Conservation (phyloP, 768 basidiomycete species). For the Russula brevipes region DNA sequence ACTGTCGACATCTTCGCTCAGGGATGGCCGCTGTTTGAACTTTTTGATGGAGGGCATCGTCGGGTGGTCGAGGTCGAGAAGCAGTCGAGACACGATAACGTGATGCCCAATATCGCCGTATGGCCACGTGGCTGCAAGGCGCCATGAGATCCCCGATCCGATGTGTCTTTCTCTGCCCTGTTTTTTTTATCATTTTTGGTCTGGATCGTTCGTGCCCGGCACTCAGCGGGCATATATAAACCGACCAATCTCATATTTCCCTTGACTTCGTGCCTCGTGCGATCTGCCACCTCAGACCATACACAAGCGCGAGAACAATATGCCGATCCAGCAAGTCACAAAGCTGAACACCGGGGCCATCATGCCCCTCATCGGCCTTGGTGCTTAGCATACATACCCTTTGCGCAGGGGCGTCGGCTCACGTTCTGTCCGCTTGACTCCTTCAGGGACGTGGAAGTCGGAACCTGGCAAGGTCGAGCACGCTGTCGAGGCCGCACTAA, state of each 20-base stretch:
- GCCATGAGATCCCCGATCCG: neutral
- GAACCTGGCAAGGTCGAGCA: constrained; percentile 61
- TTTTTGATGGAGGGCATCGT: neutral
- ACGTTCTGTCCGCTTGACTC: neutral
- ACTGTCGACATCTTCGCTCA: neutral
- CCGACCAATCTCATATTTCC: neutral
- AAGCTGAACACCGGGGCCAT: constrained; percentile 72
- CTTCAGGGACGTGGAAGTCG: constrained; percentile 73
- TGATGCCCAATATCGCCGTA: no score
- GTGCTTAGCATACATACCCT: constrained; percentile 52
- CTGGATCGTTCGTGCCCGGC: no score
- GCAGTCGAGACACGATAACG: neutral
- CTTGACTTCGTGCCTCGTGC: neutral
- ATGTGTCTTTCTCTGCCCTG: neutral
- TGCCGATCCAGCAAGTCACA: constrained; percentile 12
- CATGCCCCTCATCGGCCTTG: constrained; percentile 48
- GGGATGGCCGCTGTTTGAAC: neutral
- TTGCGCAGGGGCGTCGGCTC: neutral
- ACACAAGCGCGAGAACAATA: neutral
- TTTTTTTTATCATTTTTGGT: neutral
- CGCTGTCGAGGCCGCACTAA: constrained; percentile 72
- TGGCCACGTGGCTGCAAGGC: no score
- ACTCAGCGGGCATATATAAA: neutral
- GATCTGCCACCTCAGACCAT: neutral
- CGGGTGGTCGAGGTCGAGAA: neutral